Evolutionary conservation across 106 monocot genomes (phyloP).

Genomic region (Dioscorea alata): DNA sequence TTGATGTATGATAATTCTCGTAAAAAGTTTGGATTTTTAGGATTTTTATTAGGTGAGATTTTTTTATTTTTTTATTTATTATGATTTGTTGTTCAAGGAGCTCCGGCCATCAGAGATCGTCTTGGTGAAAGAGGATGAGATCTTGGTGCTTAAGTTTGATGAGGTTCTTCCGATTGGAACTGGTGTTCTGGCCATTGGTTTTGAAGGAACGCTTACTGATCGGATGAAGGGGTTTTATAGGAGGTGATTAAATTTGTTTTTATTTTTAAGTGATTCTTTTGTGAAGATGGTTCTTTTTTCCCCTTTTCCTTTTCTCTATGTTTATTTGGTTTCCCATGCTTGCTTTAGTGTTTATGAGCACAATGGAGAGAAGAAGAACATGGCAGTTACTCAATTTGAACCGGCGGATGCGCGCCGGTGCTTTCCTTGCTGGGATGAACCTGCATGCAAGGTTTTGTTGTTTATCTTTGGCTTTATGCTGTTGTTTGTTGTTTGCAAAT

Average conservation of each 20-base stretch:
- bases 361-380: conserved; percentile 71
- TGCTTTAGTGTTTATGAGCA: conserved; percentile 58
- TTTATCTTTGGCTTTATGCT: neutral
- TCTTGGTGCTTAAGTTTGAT: conserved; percentile 62
- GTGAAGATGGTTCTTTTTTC: too few relatives aligned
- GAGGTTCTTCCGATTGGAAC: conserved; percentile 46
- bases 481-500: too few relatives aligned
- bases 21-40: neutral
- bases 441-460: conserved; percentile 65
- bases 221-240: conserved; percentile 93
- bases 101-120: conserved; percentile 36
- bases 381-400: conserved; percentile 96
- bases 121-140: conserved; percentile 56
- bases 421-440: conserved; percentile 99
- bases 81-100: conserved; percentile 23
- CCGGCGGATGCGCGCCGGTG: conserved; percentile 88
- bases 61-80: neutral
- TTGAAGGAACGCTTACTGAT: conserved; percentile 71
- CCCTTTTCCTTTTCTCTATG: neutral
- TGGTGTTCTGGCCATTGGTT: conserved; percentile 48
- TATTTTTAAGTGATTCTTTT: too few relatives aligned
- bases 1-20: neutral
- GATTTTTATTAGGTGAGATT: too few relatives aligned
- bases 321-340: neutral
- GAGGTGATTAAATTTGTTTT: conserved; percentile 34